These are phyloP conservation scores for Mangifera indica DNA, from an alignment of 345 rosid genomes.

Conservation along the genomic window DNA sequence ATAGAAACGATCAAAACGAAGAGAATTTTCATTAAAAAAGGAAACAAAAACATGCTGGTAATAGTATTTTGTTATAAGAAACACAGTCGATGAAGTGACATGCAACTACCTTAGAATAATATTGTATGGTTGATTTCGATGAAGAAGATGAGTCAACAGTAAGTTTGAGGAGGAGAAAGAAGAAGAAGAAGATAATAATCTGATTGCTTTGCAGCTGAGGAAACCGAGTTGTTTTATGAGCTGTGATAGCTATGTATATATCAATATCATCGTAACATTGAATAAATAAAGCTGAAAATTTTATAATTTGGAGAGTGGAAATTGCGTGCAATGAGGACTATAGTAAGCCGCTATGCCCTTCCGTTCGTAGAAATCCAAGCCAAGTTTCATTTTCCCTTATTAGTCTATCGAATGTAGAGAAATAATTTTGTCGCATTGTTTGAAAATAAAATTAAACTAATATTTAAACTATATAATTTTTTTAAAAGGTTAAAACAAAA, in stretches of 20 bases:
- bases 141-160: neutral
- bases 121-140: neutral
- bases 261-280: neutral
- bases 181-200: neutral
- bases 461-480: too few species aligned
- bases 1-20: neutral
- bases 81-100: neutral
- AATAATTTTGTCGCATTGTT: too few species aligned
- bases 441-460: too few species aligned
- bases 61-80: neutral
- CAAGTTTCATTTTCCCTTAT: neutral
- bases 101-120: neutral
- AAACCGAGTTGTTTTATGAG: slow-evolving; percentile 13
- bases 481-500: too few species aligned
- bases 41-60: neutral
- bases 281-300: neutral
- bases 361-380: neutral
- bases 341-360: neutral
- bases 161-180: too few species aligned
- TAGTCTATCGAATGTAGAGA: too few species aligned
- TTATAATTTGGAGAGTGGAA: neutral
- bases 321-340: neutral
- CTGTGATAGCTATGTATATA: neutral
- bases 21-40: neutral
- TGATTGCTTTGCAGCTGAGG: neutral